Evolutionary conservation across 108 stramenopile genomes (phyloP).

Genomic region (Cyclostephanos tholiformis): DNA sequence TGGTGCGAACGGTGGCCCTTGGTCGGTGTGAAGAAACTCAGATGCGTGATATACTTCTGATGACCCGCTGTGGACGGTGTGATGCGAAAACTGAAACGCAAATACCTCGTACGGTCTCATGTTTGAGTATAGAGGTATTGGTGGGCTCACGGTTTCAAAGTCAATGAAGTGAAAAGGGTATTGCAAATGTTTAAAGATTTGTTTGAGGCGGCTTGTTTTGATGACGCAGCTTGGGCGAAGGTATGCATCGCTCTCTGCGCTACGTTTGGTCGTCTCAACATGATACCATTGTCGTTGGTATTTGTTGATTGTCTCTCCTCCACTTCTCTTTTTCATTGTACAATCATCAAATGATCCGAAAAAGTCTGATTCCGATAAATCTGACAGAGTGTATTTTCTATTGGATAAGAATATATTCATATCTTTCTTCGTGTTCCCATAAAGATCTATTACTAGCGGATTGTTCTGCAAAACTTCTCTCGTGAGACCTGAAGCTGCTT

Average conservation of each 20-base stretch:
- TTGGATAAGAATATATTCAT: constrained; percentile 20
- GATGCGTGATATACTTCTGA: constrained; percentile 41
- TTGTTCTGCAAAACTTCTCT: constrained; percentile 11
- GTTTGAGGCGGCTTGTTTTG: constrained; percentile 27
- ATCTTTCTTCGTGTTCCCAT: constrained; percentile 16
- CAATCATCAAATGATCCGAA: constrained; percentile 13
- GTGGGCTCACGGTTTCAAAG: constrained; percentile 54
- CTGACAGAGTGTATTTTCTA: constrained; percentile 38
- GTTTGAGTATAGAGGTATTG: constrained; percentile 48
- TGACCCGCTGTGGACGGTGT: constrained; percentile 35
- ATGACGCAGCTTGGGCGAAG: constrained; percentile 24
- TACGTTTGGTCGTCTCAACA: constrained; percentile 32
- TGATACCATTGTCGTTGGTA: constrained; percentile 48
- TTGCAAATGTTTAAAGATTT: constrained; percentile 43
- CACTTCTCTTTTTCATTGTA: constrained; percentile 10
- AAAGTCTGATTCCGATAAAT: constrained; percentile 44
- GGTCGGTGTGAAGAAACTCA: constrained; percentile 53
- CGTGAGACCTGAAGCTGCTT: constrained; percentile 34
- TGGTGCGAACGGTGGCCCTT: constrained; percentile 35
- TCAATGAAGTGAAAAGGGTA: constrained; percentile 63
- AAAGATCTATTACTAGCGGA: constrained; percentile 36
- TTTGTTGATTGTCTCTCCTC: constrained; percentile 21
- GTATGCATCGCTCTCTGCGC: constrained; percentile 5
- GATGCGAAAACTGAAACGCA: constrained; percentile 63
- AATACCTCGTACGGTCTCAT: constrained; percentile 50